Conservation (phyloP, 345 rosid species). For the Angophora floribunda region DNA sequence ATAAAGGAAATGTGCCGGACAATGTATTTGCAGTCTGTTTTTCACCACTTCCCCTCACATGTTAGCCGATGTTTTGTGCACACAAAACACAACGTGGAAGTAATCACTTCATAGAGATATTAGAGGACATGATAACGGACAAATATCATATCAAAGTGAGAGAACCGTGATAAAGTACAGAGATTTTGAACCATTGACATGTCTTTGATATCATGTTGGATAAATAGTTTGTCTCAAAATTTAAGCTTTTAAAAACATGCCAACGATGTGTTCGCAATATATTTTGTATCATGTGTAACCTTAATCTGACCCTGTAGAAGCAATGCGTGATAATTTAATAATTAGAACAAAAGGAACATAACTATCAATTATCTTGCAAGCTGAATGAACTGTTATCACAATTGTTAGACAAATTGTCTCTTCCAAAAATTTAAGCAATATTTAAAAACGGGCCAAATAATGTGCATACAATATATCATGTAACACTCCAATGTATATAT, state of each 20-base stretch:
- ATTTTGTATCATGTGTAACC: neutral
- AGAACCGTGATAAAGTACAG: neutral
- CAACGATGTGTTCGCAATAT: neutral
- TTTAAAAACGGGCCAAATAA: neutral
- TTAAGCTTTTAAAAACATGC: neutral
- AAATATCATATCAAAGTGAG: neutral
- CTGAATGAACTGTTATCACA: neutral
- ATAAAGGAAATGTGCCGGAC: neutral
- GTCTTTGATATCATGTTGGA: neutral
- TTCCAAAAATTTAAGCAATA: neutral
- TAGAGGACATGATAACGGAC: neutral
- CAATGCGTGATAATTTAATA: neutral
- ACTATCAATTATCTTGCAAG: neutral
- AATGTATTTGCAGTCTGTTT: neutral
- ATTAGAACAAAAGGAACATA: neutral
- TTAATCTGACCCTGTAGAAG: neutral
- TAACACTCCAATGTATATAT: neutral
- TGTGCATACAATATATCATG: neutral
- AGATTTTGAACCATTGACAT: neutral
- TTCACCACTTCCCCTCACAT: fast-evolving
- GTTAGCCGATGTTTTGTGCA: neutral
- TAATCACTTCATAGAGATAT: neutral
- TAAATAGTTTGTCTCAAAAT: neutral
- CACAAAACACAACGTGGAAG: neutral
- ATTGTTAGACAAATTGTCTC: neutral